phyloP scores from a whole-genome alignment of 2,329 filamentous ascomycete genomes.

The Fusarium annulatum region DNA sequence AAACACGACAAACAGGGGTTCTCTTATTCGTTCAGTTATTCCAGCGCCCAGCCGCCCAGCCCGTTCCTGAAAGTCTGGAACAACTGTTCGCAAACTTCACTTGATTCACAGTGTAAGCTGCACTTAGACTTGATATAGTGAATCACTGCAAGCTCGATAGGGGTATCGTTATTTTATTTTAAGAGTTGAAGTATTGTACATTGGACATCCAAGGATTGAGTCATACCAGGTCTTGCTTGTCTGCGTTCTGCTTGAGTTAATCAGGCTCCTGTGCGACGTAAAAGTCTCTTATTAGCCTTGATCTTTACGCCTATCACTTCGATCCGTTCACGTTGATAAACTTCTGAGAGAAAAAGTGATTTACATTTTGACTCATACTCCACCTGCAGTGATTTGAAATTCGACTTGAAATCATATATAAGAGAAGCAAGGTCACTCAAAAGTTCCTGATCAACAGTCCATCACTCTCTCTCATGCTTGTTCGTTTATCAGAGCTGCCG shows the following conservation, averaged over 20 bases:
- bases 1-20: conserved; percentile 36
- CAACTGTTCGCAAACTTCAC: neutral
- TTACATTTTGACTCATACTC: neutral
- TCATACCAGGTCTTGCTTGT: neutral
- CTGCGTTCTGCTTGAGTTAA: neutral
- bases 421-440: neutral
- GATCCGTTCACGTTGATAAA: neutral
- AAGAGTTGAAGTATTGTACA: conserved; percentile 5
- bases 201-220: neutral
- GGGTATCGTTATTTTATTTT: neutral
- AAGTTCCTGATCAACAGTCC: conserved; percentile 24
- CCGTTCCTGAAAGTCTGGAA: conserved; percentile 5
- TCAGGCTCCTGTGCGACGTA: neutral
- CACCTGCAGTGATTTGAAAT: neutral
- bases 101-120: neutral
- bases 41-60: neutral
- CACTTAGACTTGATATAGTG: neutral
- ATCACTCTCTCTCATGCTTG: neutral
- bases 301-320: neutral
- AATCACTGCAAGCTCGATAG: neutral
- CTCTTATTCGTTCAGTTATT: conserved; percentile 30
- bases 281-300: neutral
- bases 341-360: neutral
- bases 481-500: conserved; percentile 20
- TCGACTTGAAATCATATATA: neutral